Conservation (phyloP, 2,329 filamentous ascomycete species). For the Cladophialophora yegresii region DNA sequence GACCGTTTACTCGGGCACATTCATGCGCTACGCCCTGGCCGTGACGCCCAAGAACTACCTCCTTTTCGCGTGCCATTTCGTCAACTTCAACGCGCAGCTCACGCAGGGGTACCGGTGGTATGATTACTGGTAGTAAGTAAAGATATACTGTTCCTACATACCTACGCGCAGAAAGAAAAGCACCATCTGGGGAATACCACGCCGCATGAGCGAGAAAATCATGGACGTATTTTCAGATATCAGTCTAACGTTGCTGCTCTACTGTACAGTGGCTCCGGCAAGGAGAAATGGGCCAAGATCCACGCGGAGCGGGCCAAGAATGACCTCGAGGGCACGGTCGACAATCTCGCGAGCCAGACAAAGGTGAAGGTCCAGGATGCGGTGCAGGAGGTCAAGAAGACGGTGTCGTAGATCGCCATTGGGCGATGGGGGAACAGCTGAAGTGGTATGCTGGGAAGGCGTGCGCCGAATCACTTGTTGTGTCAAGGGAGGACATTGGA, state of each 20-base stretch:
- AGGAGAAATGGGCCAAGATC: conserved; percentile 30
- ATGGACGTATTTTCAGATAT: background rate
- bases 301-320: conserved; percentile 25
- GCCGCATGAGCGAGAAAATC: background rate
- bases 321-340: conserved; percentile 18
- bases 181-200: background rate
- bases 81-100: conserved; percentile 64
- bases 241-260: conserved; percentile 7
- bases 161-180: background rate
- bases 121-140: conserved; percentile 59
- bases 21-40: conserved; percentile 68
- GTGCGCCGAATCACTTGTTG: background rate
- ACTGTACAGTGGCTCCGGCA: conserved; percentile 23
- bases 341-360: conserved; percentile 28
- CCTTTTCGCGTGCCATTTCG: conserved; percentile 66
- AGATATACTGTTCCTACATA: background rate
- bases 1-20: conserved; percentile 62
- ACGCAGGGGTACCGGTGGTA: conserved; percentile 65
- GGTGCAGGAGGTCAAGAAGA: conserved; percentile 34
- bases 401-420: conserved; percentile 30
- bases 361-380: conserved; percentile 29
- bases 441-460: background rate
- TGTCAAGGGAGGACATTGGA: background rate
- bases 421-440: background rate
- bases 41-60: conserved; percentile 67